Evolutionary conservation across 1,284 basidiomycete species (phyloP), one percentile per base, ranked within the genome.

Genomic region (Baeospora myosura): DNA sequence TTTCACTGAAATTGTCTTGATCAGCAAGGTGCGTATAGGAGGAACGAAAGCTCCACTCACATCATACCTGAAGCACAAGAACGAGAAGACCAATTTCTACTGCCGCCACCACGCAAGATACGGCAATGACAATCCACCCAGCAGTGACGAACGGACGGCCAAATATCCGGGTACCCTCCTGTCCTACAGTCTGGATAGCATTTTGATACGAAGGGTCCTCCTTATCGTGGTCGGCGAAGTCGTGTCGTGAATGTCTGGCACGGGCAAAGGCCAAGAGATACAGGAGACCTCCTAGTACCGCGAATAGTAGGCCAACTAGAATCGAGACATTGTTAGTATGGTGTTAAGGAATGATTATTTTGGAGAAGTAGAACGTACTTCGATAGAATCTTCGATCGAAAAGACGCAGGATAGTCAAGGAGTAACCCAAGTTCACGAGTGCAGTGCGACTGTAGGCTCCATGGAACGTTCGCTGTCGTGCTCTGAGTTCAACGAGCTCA

Each of bases 111-210:
- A 85, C 65, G 5, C 65, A 52, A 0, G 81, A 69, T 4, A 89
- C 75, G 5, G 68, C 62, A 1, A 85, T 49, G 1, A 87, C 81
- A 38, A 81, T 76, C 68, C 79, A 75, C 4, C 88, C 88, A 10
- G 88, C 84, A 0, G 87, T 88, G n/a, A 81, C 59, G 56, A 88
- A 90, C 10, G 86, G 84, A 17, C 82, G 68, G 0, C 85, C 86
- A 51, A 80, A 85, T 5, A 82, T 68, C 5, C 76, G 73, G 26
- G 65, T 70, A 24, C 66, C 65, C 40, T 76, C 71, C 50, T 81
- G 76, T 0, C 81, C 81, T 16, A 71, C 66, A 1, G 78, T 81
- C 36, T 68, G 32, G 28, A 25, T 32, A 29, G 52, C 47, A 18
- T 46, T 34, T 26, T 55, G 50, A 39, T 51, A 20, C 35, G 38